Conservation (phyloP, 176 grass and related monocot genomes). For the Hsuehochloa calcarea region DNA sequence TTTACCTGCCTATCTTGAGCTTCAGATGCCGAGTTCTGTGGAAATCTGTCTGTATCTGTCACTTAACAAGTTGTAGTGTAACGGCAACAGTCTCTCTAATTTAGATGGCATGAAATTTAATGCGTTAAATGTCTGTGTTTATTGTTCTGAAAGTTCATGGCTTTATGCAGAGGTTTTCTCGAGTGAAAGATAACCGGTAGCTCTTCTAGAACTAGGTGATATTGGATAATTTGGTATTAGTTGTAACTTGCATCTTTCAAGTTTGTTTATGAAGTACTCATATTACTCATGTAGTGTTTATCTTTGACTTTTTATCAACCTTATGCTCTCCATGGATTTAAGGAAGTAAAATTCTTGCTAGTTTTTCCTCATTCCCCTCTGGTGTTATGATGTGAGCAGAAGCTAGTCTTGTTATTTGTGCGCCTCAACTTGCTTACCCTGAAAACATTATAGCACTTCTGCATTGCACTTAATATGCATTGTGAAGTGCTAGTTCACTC, state of each 20-base stretch:
- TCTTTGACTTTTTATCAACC: neutral
- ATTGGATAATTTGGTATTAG: neutral
- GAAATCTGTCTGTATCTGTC: slow-evolving; percentile 38
- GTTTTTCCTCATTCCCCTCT: neutral
- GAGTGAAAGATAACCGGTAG: neutral
- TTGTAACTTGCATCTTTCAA: neutral
- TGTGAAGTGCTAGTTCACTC: neutral
- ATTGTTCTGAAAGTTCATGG: neutral
- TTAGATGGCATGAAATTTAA: slow-evolving; percentile 42
- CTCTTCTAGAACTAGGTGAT: neutral
- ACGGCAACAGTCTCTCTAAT: slow-evolving; percentile 41
- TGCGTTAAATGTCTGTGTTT: slow-evolving; percentile 24
- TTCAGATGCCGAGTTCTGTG: slow-evolving; percentile 11
- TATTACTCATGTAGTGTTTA: neutral
- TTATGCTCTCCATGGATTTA: neutral
- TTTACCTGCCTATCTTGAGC: slow-evolving; percentile 37
- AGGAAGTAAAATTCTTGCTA: slow-evolving; percentile 7
- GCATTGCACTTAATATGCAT: neutral
- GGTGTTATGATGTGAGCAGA: neutral
- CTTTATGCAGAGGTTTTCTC: slow-evolving; percentile 25
- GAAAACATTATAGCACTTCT: neutral
- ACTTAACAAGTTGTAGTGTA: slow-evolving; percentile 47
- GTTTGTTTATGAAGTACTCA: neutral
- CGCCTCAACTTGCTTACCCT: neutral
- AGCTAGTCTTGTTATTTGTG: slow-evolving; percentile 5